phyloP scores from a whole-genome alignment of 2,329 filamentous ascomycete species.

The Daldinia eschscholtzii region DNA sequence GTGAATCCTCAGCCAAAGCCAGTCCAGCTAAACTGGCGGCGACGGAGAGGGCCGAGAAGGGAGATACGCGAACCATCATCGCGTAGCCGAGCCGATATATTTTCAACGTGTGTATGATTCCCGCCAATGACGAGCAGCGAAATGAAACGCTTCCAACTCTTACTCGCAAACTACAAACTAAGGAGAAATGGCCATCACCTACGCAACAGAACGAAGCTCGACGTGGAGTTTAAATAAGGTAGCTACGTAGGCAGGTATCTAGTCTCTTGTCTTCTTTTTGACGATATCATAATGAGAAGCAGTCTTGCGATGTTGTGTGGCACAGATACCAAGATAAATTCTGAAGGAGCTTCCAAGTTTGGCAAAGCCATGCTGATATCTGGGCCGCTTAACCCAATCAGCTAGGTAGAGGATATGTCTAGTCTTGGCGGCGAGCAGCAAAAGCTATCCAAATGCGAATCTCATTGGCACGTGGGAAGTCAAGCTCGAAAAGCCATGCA shows the following conservation, averaged over 20 bases:
- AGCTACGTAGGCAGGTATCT: background rate
- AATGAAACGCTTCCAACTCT: slow-evolving; percentile 2
- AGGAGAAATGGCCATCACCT: background rate
- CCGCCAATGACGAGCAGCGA: background rate
- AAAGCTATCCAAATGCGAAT: slow-evolving; percentile 21
- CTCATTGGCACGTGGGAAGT: slow-evolving; percentile 35
- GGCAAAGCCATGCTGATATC: slow-evolving; percentile 19
- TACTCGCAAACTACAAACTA: background rate
- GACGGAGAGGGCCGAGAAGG: slow-evolving; percentile 31
- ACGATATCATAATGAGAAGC: slow-evolving; percentile 6
- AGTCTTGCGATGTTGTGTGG: background rate
- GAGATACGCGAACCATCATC: slow-evolving; percentile 40
- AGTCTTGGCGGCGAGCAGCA: slow-evolving; percentile 22
- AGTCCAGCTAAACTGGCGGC: slow-evolving; percentile 32
- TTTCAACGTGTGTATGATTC: slow-evolving; percentile 3
- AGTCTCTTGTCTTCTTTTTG: slow-evolving; percentile 19
- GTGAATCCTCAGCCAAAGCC: slow-evolving; percentile 58
- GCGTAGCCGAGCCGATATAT: background rate
- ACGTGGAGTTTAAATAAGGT: slow-evolving; percentile 17
- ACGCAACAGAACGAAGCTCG: background rate
- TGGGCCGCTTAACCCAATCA: slow-evolving; percentile 27
- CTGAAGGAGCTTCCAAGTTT: slow-evolving; percentile 8
- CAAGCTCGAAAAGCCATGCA: slow-evolving; percentile 26
- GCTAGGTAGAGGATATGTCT: slow-evolving; percentile 21
- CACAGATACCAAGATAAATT: background rate